Percentiles rank a stretch among this genome's conserved stretches.
Evolutionary conservation across 768 basidiomycete genomes (phyloP).

Genomic region (Russula dissimulans): DNA sequence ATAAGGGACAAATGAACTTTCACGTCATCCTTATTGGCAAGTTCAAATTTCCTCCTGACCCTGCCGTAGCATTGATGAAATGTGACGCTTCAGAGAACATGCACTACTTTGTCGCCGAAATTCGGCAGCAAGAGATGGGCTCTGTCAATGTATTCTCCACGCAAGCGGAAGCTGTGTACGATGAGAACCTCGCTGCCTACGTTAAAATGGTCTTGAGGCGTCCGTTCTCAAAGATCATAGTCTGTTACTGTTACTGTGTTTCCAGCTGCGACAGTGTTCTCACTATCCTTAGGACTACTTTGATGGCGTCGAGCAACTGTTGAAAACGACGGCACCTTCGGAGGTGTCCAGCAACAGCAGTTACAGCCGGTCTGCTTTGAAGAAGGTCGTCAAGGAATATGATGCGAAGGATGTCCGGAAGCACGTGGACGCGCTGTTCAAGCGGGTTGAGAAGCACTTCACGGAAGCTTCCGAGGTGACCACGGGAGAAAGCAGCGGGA

Average conservation of each 20-base stretch:
- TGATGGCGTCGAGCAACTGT: constrained; percentile 80
- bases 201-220: constrained; percentile 79
- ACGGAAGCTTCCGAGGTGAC: constrained; percentile 68
- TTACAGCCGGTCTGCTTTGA: constrained; percentile 70
- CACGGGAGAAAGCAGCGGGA: constrained; percentile 42
- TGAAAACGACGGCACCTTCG: constrained; percentile 67
- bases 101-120: constrained; percentile 86
- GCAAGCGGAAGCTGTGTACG: constrained; percentile 75
- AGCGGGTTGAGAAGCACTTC: constrained; percentile 95
- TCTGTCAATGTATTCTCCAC: constrained; percentile 55
- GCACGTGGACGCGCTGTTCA: constrained; percentile 74
- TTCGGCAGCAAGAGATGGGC: constrained; percentile 56
- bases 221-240: constrained; percentile 81
- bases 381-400: constrained; percentile 79
- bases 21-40: constrained; percentile 91
- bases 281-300: constrained; percentile 70
- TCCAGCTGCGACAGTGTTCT: not conserved
- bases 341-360: constrained; percentile 68
- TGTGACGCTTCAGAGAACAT: constrained; percentile 66
- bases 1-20: constrained; percentile 94
- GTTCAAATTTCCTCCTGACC: constrained; percentile 23
- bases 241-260: not conserved
- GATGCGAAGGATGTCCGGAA: constrained; percentile 85
- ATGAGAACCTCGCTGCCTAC: constrained; percentile 82
- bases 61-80: not conserved